These are phyloP conservation scores for Coemansia sp. DNA, from an alignment of 192 early-diverging fungal genomes.

Conservation along the genomic window DNA sequence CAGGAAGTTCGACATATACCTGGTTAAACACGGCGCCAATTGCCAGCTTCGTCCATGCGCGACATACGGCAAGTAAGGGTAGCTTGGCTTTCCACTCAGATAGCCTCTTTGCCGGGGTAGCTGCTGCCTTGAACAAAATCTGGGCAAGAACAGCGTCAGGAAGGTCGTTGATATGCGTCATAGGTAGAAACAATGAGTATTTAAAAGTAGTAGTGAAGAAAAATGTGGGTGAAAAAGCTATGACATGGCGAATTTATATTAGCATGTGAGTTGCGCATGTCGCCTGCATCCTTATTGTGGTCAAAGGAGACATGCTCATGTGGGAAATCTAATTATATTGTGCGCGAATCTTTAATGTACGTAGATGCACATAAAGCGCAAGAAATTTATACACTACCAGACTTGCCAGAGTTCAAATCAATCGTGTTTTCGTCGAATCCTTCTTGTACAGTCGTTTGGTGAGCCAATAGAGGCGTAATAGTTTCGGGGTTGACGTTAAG, in stretches of 20 bases:
- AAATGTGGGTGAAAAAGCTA: too few species aligned
- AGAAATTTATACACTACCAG: neutral
- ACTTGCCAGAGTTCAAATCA: neutral
- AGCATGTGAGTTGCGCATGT: too few species aligned
- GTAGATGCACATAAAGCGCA: neutral
- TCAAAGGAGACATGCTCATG: neutral
- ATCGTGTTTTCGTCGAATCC: neutral
- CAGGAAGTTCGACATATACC: neutral
- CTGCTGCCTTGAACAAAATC: neutral
- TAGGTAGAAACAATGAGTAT: too few species aligned
- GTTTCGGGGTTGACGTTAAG: slow-evolving; percentile 55
- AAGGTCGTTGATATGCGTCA: neutral
- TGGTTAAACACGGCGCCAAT: neutral
- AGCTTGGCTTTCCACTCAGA: neutral
- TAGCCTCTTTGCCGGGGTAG: neutral
- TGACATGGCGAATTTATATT: too few species aligned
- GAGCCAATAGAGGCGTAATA: slow-evolving; percentile 49
- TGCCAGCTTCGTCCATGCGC: neutral
- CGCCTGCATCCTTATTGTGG: neutral
- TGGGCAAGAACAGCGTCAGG: neutral
- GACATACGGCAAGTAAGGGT: neutral
- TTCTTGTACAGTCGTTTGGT: slow-evolving; percentile 10
- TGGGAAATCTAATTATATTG: neutral
- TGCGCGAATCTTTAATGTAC: neutral
- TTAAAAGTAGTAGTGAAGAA: too few species aligned